phyloP scores from a whole-genome alignment of 208 protist genomes.

The Tritrichomonas musculus region DNA sequence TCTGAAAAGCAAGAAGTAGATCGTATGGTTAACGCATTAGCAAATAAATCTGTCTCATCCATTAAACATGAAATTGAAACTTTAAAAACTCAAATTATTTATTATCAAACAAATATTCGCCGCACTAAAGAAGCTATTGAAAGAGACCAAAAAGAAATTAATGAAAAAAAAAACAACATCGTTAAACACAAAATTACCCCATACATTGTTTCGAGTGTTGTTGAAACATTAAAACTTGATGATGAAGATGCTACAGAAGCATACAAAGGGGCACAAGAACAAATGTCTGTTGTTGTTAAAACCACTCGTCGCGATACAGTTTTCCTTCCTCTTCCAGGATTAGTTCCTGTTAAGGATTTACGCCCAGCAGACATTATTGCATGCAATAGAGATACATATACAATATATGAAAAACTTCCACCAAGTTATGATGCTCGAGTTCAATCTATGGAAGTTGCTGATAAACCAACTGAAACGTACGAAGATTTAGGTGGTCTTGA shows the following conservation, averaged over 20 bases:
- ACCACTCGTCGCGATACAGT: conserved; percentile 94
- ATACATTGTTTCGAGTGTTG: conserved; percentile 78
- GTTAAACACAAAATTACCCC: conserved; percentile 77
- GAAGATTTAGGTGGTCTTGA: conserved; percentile 96
- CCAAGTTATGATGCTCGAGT: conserved; percentile 89
- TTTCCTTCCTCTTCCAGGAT: conserved; percentile 94
- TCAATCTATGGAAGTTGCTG: too few species aligned
- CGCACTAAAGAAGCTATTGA: too few species aligned
- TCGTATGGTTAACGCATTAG: too few species aligned
- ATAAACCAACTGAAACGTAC: conserved; percentile 97
- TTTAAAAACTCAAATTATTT: too few species aligned
- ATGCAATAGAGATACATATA: conserved; percentile 99
- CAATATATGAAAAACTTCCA: conserved; percentile 98
- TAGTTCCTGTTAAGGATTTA: conserved; percentile 87
- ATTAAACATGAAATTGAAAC: too few species aligned
- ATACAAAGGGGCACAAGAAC: conserved; percentile 70
- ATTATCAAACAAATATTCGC: too few species aligned
- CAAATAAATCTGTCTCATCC: too few species aligned
- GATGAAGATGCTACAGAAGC: conserved; percentile 63
- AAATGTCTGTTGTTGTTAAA: conserved; percentile 85
- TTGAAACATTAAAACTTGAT: conserved; percentile 65
- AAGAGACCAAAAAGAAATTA: too few species aligned
- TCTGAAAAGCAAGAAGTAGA: too few species aligned
- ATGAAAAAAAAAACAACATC: too few species aligned
- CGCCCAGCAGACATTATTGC: conserved; percentile 96